These are phyloP conservation scores for Adansonia grandidieri DNA, from an alignment of 441 rosid species.

Conservation along the genomic window DNA sequence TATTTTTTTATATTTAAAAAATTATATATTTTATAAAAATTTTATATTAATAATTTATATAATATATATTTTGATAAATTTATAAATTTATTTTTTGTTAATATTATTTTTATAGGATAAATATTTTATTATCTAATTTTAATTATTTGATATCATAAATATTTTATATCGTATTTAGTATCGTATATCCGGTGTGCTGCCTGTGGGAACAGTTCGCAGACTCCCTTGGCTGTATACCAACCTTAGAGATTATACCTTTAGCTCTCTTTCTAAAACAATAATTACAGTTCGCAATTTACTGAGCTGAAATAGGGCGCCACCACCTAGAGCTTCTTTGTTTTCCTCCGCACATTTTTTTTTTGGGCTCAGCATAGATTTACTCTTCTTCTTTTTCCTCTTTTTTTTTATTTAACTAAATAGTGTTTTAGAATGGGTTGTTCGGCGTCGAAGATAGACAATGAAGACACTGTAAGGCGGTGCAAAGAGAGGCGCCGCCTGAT, in stretches of 20 bases:
- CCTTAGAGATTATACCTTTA: not conserved
- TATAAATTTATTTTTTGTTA: too few species aligned
- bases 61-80: too few species aligned
- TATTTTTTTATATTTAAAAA: too few species aligned
- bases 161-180: too few species aligned
- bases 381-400: not conserved
- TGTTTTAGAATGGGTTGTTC: slow-evolving; percentile 70
- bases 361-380: too few species aligned
- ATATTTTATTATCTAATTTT: too few species aligned
- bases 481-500: slow-evolving; percentile 92
- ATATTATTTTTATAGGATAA: too few species aligned
- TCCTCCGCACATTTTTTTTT: not conserved
- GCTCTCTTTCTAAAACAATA: not conserved
- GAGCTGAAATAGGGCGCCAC: slow-evolving; percentile 33
- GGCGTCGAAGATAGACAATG: slow-evolving; percentile 90
- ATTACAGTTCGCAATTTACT: not conserved
- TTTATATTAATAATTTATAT: too few species aligned
- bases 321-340: not conserved
- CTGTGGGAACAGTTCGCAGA: not conserved
- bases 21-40: too few species aligned
- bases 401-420: not conserved
- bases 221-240: not conserved
- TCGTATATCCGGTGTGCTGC: too few species aligned
- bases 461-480: slow-evolving; percentile 85
- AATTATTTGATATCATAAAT: too few species aligned